A percentile compares a stretch with the other conserved stretches of the same genome.
These are phyloP conservation scores for Beauveria varroae DNA, from an alignment of 2,329 filamentous ascomycete genomes.

Conservation along the genomic window DNA sequence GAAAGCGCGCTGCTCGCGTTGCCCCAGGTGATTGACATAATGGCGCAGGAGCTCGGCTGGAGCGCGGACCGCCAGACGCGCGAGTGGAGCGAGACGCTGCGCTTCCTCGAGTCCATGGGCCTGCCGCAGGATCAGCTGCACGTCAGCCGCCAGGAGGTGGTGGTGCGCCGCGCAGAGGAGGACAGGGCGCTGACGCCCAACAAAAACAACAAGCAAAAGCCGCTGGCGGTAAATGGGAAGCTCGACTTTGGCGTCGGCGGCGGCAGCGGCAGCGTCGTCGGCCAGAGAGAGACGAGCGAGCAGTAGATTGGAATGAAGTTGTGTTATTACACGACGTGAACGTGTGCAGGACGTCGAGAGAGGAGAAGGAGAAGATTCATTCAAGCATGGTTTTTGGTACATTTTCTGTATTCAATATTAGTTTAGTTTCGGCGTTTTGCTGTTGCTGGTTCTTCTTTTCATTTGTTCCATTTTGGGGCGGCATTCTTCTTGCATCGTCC, in stretches of 20 bases:
- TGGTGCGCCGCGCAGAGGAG: slow-evolving; percentile 10
- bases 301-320: background rate
- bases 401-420: background rate
- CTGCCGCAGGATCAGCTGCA: slow-evolving; percentile 17
- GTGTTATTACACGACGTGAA: background rate
- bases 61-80: slow-evolving; percentile 46
- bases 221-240: slow-evolving; percentile 4
- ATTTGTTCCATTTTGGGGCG: background rate
- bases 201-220: background rate
- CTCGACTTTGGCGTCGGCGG: background rate
- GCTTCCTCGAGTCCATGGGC: slow-evolving; percentile 39
- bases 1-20: slow-evolving; percentile 62
- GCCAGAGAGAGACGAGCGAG: background rate
- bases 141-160: slow-evolving; percentile 23
- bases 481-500: background rate
- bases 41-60: slow-evolving; percentile 64
- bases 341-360: background rate
- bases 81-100: slow-evolving; percentile 46
- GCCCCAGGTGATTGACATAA: slow-evolving; percentile 63
- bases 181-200: background rate
- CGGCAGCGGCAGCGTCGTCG: background rate
- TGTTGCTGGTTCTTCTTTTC: background rate
- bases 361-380: too few relatives aligned
- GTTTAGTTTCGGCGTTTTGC: background rate
- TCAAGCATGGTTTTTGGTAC: background rate